Conservation (phyloP, 1,284 basidiomycete species). For the Naganishia albida region DNA sequence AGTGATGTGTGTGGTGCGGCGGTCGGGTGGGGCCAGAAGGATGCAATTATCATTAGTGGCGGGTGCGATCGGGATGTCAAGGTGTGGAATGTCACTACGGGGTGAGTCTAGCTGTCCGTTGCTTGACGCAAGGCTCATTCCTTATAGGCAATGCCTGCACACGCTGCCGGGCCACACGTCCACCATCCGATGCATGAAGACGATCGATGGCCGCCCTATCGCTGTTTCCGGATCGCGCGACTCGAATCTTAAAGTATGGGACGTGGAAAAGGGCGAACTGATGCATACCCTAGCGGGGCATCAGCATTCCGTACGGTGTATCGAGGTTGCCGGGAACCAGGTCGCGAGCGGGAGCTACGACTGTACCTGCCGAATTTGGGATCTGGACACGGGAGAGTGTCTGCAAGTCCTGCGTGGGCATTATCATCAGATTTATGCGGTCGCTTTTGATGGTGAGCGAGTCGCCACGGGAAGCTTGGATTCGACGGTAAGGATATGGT, state of each 20-base stretch:
- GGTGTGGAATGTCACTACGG: constrained; percentile 87
- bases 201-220: constrained; percentile 81
- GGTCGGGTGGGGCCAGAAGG: constrained; percentile 66
- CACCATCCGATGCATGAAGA: constrained; percentile 87
- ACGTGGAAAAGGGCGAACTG: constrained; percentile 74
- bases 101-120: constrained; percentile 58
- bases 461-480: constrained; percentile 88
- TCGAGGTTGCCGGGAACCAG: constrained; percentile 79
- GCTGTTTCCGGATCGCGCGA: constrained; percentile 90
- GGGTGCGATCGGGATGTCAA: constrained; percentile 87
- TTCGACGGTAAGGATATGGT: constrained; percentile 88
- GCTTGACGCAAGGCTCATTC: not conserved
- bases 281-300: constrained; percentile 78
- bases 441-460: constrained; percentile 84
- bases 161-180: constrained; percentile 81
- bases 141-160: constrained; percentile 72
- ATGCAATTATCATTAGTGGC: constrained; percentile 80
- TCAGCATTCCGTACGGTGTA: constrained; percentile 76
- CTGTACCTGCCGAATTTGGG: constrained; percentile 76
- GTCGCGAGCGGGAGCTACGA: constrained; percentile 91
- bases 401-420: constrained; percentile 84
- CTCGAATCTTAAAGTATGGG: constrained; percentile 85
- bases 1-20: constrained; percentile 68
- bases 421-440: constrained; percentile 86
- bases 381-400: constrained; percentile 81